A percentile compares a stretch with the other conserved stretches of the same genome.
Evolutionary conservation across 2,329 filamentous ascomycete genomes (phyloP).

Genomic region (Alternaria solani): DNA sequence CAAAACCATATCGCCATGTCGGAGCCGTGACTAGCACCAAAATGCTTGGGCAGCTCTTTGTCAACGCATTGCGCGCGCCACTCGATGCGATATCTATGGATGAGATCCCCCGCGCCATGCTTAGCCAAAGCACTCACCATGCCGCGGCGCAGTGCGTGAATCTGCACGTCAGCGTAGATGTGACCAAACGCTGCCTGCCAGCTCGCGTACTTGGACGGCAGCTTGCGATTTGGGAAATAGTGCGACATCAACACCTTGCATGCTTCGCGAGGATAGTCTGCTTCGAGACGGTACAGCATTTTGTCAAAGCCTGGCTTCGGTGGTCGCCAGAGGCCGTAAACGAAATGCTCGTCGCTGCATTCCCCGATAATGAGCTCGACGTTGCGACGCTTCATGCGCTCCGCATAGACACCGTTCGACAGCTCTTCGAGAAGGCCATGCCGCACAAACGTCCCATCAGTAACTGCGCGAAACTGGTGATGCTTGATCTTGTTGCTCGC

Average conservation of each 20-base stretch:
- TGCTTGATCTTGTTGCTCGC: conserved; percentile 54
- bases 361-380: conserved; percentile 63
- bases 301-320: conserved; percentile 53
- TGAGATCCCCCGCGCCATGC: conserved; percentile 55
- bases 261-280: conserved; percentile 60
- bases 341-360: conserved; percentile 61
- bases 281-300: conserved; percentile 58
- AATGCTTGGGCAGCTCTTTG: conserved; percentile 53
- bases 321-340: conserved; percentile 62
- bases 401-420: conserved; percentile 59
- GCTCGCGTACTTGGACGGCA: conserved; percentile 53
- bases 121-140: conserved; percentile 57
- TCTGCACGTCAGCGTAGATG: conserved; percentile 65
- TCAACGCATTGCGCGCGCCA: conserved; percentile 61
- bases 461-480: conserved; percentile 64
- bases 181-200: conserved; percentile 64
- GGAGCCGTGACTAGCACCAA: conserved; percentile 64
- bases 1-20: conserved; percentile 66
- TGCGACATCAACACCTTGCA: conserved; percentile 56
- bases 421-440: conserved; percentile 56
- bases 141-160: conserved; percentile 62
- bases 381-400: conserved; percentile 54
- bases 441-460: conserved; percentile 59
- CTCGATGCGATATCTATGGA: conserved; percentile 64
- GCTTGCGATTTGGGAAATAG: conserved; percentile 53